Percentiles rank a stretch among this genome's conserved stretches.
These are phyloP conservation scores for Berberis vulgaris DNA, from an alignment of 164 flowering plant genomes.

Conservation along the genomic window DNA sequence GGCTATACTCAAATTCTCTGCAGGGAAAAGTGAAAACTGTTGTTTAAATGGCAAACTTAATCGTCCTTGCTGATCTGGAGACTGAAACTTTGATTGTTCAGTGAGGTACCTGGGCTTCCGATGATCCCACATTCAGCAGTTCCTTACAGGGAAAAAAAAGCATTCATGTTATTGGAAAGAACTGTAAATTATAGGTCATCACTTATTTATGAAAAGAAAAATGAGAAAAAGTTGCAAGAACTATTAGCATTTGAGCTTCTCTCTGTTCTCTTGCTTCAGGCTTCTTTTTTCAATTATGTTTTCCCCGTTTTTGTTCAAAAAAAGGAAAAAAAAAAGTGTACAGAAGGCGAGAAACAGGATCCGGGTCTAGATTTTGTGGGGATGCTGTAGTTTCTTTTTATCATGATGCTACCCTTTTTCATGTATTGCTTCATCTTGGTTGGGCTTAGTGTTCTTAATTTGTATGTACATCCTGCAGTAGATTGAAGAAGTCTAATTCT, in stretches of 20 bases:
- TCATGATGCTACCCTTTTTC: slow-evolving; percentile 7
- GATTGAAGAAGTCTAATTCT: slow-evolving; percentile 8
- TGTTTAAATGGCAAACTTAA: too few relatives aligned
- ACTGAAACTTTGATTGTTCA: slow-evolving; percentile 7
- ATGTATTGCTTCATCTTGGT: slow-evolving; percentile 2
- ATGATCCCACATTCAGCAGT: slow-evolving; percentile 15
- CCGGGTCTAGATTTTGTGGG: slow-evolving; percentile 10
- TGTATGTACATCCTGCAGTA: slow-evolving; percentile 22
- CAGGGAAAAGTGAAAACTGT: too few relatives aligned
- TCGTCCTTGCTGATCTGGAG: slow-evolving; percentile 1
- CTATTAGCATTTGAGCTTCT: slow-evolving; percentile 9
- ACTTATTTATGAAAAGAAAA: slow-evolving; percentile 10
- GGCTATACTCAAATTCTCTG: too few relatives aligned
- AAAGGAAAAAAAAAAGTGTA: slow-evolving; percentile 9
- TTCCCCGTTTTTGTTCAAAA: slow-evolving; percentile 10
- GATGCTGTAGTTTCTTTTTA: background rate
- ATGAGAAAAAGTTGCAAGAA: slow-evolving; percentile 11
- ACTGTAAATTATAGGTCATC: slow-evolving; percentile 20
- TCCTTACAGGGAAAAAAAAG: slow-evolving; percentile 9
- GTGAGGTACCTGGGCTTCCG: slow-evolving; percentile 12
- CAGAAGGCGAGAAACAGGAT: slow-evolving; percentile 17
- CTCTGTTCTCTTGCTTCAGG: background rate
- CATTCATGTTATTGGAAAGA: slow-evolving; percentile 2
- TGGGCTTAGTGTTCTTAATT: background rate
- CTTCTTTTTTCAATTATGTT: background rate